Conservation (phyloP, 495 filamentous ascomycete species). For the Bryoglossum gracile region DNA sequence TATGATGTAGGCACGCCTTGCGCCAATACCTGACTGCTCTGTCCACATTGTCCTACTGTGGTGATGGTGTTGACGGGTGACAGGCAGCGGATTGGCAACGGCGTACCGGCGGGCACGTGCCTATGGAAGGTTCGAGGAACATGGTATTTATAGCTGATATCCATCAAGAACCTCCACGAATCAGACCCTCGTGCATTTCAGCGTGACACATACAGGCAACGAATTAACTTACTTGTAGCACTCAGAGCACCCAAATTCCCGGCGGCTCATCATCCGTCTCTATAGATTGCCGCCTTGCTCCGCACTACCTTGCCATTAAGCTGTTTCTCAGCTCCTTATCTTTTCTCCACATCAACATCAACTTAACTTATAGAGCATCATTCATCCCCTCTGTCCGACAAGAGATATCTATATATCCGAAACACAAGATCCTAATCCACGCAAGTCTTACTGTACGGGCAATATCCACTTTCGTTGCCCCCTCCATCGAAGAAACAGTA, state of each 20-base stretch:
- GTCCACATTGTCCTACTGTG: no score
- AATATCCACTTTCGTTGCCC: no score
- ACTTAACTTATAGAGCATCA: no score
- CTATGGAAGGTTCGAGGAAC: no score
- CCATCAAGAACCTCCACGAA: conserved; percentile 79
- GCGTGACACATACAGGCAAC: not conserved
- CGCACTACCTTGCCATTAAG: conserved; percentile 1
- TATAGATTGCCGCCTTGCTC: not conserved
- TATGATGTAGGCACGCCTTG: not conserved
- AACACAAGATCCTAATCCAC: conserved; percentile 8
- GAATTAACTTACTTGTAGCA: no score
- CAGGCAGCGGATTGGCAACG: no score
- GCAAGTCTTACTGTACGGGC: no score
- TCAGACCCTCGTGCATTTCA: not conserved
- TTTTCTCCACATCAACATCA: not conserved
- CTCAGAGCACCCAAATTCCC: conserved; percentile 5
- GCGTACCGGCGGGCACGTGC: no score
- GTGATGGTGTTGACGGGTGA: no score
- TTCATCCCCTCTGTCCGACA: no score
- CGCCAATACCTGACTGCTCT: not conserved
- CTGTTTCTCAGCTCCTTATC: not conserved
- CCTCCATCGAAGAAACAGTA: no score
- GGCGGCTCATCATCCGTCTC: not conserved
- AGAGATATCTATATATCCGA: conserved; percentile 1
- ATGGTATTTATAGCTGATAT: conserved; percentile 37